Conservation (phyloP, 2,329 filamentous ascomycete species). For the Cladosporium sp. region DNA sequence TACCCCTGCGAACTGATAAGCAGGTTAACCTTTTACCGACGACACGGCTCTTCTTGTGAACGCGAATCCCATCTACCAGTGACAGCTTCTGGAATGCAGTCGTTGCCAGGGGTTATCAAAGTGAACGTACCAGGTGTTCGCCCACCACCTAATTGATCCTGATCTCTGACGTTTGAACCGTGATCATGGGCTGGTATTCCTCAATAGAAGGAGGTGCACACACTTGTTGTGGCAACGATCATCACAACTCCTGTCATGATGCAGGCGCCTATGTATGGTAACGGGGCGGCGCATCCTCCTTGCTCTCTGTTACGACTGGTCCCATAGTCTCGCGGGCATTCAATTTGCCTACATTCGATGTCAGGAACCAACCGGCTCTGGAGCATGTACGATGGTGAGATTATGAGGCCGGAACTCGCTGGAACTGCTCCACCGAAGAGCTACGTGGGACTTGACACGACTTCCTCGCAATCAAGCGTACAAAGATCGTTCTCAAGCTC, state of each 20-base stretch:
- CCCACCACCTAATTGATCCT: background rate
- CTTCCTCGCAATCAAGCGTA: background rate
- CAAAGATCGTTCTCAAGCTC: background rate
- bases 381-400: background rate
- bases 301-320: background rate
- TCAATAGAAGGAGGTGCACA: slow-evolving; percentile 3
- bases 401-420: background rate
- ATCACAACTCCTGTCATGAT: slow-evolving; percentile 3
- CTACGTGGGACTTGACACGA: background rate
- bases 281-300: background rate
- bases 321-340: background rate
- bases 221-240: slow-evolving; percentile 14
- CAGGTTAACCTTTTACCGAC: background rate
- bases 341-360: background rate
- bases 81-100: slow-evolving; percentile 5
- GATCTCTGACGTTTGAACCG: background rate
- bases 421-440: background rate
- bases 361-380: background rate
- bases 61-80: background rate
- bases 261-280: background rate
- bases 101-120: slow-evolving; percentile 12
- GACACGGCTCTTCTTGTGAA: background rate
- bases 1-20: background rate
- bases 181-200: background rate
- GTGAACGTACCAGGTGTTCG: slow-evolving; percentile 9